These are phyloP conservation scores for Cyberlindnera veronae DNA, from an alignment of 805 yeast species.

Conservation along the genomic window DNA sequence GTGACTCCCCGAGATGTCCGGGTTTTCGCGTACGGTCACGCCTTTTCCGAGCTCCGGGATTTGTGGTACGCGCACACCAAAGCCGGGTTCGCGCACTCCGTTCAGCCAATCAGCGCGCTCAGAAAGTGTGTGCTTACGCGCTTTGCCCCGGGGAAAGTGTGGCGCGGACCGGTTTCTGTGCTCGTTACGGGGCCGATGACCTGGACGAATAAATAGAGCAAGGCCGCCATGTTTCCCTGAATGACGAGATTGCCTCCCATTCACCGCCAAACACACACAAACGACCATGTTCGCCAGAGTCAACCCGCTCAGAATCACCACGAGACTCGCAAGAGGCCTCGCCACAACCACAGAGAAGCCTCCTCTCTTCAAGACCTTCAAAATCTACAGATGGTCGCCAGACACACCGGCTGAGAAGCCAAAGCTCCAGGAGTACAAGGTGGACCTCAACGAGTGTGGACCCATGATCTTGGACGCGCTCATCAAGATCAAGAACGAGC, in stretches of 20 bases:
- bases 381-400: conserved; percentile 97
- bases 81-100: conserved; percentile 1
- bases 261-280: neutral
- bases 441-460: conserved; percentile 89
- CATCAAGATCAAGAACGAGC: conserved; percentile 92
- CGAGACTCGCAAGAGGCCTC: conserved; percentile 19
- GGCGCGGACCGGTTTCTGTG: conserved; percentile 10
- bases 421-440: conserved; percentile 71
- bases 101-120: conserved; percentile 15
- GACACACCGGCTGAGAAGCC: conserved; percentile 95
- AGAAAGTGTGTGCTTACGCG: conserved; percentile 16
- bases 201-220: neutral
- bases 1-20: neutral
- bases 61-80: conserved; percentile 1
- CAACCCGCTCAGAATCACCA: conserved; percentile 3
- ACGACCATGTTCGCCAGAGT: conserved; percentile 1
- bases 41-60: conserved; percentile 1
- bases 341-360: conserved; percentile 50
- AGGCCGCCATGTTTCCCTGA: too few relatives aligned
- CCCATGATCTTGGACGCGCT: conserved; percentile 98
- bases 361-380: conserved; percentile 74
- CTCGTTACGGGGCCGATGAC: conserved; percentile 23
- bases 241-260: too few relatives aligned
- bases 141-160: conserved; percentile 13
- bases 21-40: conserved; percentile 1